A percentile compares a stretch with the other conserved stretches of the same genome.
Evolutionary conservation across 148 eudicot species (phyloP).

Genomic region (Vaccinium vitisidaea): DNA sequence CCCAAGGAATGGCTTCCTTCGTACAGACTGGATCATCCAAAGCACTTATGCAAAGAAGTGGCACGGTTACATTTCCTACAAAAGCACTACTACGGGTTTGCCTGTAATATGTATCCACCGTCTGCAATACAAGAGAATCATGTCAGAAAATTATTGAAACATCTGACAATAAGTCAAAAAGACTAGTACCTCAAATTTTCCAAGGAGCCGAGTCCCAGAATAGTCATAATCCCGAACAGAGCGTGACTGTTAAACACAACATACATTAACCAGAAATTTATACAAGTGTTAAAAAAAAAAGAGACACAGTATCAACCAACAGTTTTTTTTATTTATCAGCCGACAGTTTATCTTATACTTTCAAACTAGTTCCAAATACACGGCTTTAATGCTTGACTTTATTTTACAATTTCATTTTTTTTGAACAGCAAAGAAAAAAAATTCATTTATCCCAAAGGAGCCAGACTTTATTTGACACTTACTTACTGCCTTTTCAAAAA

Average conservation of each 20-base stretch:
- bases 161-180: constrained; percentile 7
- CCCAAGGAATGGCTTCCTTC: constrained; percentile 92
- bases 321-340: neutral
- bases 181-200: constrained; percentile 70
- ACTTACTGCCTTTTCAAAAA: too few relatives aligned
- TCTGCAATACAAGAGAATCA: constrained; percentile 41
- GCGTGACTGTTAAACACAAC: constrained; percentile 49
- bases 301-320: neutral
- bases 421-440: too few relatives aligned
- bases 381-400: neutral
- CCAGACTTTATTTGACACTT: too few relatives aligned
- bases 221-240: constrained; percentile 81
- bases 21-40: constrained; percentile 97
- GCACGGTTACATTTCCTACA: constrained; percentile 72
- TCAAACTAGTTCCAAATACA: neutral
- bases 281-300: neutral
- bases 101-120: constrained; percentile 88
- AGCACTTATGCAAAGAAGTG: constrained; percentile 88
- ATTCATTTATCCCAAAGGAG: too few relatives aligned
- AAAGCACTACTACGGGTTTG: constrained; percentile 55
- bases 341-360: neutral
- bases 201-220: constrained; percentile 68
- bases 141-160: constrained; percentile 19
- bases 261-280: constrained; percentile 10
- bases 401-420: neutral